Percentiles rank a stretch among this genome's conserved stretches.
Evolutionary conservation across 139 green algal genomes (phyloP).

Genomic region (Nannochloris sp.): DNA sequence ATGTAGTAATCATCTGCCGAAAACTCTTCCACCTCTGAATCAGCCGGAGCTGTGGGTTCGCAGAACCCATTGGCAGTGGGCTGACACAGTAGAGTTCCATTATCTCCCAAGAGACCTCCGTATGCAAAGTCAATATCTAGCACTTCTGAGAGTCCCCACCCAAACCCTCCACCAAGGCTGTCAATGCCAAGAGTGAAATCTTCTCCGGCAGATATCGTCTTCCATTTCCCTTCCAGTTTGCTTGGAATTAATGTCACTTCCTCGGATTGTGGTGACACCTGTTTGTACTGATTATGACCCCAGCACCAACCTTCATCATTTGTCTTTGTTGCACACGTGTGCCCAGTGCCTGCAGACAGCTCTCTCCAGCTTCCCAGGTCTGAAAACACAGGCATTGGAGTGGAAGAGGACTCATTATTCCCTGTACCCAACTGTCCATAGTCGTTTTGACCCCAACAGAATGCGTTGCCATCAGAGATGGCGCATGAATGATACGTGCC

Average conservation of each 20-base stretch:
- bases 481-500: background rate
- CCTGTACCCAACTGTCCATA: slow-evolving; percentile 4
- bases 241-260: background rate
- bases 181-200: slow-evolving; percentile 7
- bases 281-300: slow-evolving; percentile 2
- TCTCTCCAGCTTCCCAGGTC: background rate
- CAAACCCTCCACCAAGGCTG: background rate
- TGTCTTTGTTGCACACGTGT: slow-evolving; percentile 6
- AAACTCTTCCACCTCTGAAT: background rate
- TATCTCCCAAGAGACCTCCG: slow-evolving; percentile 1
- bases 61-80: background rate
- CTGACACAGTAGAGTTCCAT: background rate
- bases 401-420: background rate
- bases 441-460: background rate
- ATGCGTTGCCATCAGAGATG: background rate
- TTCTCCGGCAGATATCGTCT: background rate
- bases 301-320: background rate
- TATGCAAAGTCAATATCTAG: slow-evolving; percentile 5
- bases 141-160: slow-evolving; percentile 6
- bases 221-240: slow-evolving; percentile 5
- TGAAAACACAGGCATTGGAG: background rate
- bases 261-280: background rate
- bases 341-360: background rate
- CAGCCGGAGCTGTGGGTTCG: background rate
- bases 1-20: background rate